phyloP scores from a whole-genome alignment of 352 stramenopile species.

The Phytophthora lateralis region DNA sequence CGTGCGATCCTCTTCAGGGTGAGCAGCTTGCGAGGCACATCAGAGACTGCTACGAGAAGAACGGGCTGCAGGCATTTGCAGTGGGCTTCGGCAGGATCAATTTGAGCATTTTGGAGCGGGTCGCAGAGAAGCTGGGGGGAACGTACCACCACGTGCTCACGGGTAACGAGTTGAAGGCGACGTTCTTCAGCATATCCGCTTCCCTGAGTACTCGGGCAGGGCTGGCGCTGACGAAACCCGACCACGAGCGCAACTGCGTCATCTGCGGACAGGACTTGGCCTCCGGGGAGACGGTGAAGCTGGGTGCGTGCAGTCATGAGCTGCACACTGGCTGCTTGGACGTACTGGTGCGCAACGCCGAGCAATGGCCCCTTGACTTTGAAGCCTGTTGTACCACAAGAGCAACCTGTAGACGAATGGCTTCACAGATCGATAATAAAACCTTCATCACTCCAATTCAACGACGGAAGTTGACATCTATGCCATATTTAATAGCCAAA shows the following conservation, averaged over 20 bases:
- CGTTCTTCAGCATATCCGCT: constrained; percentile 77
- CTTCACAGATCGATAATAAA: constrained; percentile 2
- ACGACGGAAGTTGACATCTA: background rate
- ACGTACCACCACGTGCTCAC: constrained; percentile 66
- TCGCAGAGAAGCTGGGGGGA: constrained; percentile 63
- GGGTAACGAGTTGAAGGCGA: constrained; percentile 72
- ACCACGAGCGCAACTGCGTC: constrained; percentile 63
- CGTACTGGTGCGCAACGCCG: constrained; percentile 39
- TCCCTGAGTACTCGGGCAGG: constrained; percentile 66
- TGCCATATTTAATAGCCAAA: background rate
- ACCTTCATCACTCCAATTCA: constrained; percentile 7
- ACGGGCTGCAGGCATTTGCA: constrained; percentile 62
- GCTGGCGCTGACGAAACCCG: constrained; percentile 59
- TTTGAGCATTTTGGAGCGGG: constrained; percentile 54
- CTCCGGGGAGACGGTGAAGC: constrained; percentile 48
- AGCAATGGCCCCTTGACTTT: too few relatives aligned
- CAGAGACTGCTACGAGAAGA: constrained; percentile 55
- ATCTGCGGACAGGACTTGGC: constrained; percentile 69
- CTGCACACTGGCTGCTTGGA: constrained; percentile 56
- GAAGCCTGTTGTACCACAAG: too few relatives aligned
- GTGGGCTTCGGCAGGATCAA: constrained; percentile 82
- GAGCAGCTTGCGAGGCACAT: constrained; percentile 67
- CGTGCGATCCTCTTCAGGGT: constrained; percentile 44
- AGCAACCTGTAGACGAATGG: constrained; percentile 17
- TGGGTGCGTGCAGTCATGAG: constrained; percentile 50